phyloP scores from a whole-genome alignment of 768 basidiomycete genomes.

The Pisolithus sp. region DNA sequence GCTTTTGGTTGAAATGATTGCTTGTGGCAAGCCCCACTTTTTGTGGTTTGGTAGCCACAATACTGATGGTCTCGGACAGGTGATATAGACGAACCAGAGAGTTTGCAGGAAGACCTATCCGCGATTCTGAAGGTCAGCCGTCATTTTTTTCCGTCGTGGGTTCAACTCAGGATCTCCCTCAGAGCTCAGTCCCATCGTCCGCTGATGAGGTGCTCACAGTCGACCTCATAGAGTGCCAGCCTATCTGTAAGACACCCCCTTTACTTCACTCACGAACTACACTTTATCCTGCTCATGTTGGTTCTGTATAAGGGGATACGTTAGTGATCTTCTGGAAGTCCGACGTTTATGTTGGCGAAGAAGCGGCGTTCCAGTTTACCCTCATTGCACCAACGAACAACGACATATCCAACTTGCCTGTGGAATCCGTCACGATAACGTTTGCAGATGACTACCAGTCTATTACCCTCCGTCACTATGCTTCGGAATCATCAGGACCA shows the following conservation, averaged over 20 bases:
- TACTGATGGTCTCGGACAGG: constrained; percentile 24
- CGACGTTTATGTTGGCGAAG: constrained; percentile 53
- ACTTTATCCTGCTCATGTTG: constrained; percentile 4
- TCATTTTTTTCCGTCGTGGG: neutral
- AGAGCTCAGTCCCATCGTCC: constrained; percentile 68
- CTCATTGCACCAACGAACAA: constrained; percentile 47
- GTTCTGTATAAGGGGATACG: constrained; percentile 47
- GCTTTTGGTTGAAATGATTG: constrained; percentile 79
- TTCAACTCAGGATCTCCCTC: constrained; percentile 1
- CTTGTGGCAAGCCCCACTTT: constrained; percentile 47
- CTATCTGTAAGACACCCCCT: constrained; percentile 48
- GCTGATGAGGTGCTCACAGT: constrained; percentile 53
- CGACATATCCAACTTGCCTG: constrained; percentile 50
- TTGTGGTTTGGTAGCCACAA: neutral
- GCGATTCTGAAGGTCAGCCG: constrained; percentile 59
- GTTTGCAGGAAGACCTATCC: constrained; percentile 65
- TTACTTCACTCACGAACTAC: neutral
- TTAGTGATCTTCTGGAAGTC: constrained; percentile 66
- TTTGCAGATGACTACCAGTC: constrained; percentile 49
- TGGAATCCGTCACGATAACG: constrained; percentile 52
- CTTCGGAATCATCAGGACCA: constrained; percentile 7
- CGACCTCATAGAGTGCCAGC: constrained; percentile 55
- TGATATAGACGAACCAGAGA: constrained; percentile 41
- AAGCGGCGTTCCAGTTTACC: constrained; percentile 68
- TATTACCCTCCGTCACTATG: constrained; percentile 44